A percentile compares a stretch with the other conserved stretches of the same genome.
phyloP scores from a whole-genome alignment of 371 early-diverging fungal species.

The Actinomortierella wolfii region DNA sequence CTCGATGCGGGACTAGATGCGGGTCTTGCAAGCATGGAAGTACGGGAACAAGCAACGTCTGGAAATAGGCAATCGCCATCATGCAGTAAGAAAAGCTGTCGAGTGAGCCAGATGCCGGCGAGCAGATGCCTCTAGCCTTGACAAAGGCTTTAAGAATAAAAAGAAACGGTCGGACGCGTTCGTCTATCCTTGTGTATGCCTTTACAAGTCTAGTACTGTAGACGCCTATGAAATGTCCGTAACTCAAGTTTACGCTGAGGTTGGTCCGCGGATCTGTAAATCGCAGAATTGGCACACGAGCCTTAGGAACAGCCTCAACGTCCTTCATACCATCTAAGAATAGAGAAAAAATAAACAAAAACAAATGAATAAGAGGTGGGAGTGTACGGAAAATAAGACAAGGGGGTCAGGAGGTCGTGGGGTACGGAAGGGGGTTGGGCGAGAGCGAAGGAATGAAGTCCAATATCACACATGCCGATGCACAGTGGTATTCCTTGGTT shows the following conservation, averaged over 20 bases:
- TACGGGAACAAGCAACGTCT: slow-evolving; percentile 28
- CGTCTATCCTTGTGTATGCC: slow-evolving; percentile 35
- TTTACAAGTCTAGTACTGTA: slow-evolving; percentile 40
- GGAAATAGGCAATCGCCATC: slow-evolving; percentile 45
- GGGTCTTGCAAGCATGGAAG: slow-evolving; percentile 39
- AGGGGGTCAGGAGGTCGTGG: neutral
- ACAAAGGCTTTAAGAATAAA: slow-evolving; percentile 44
- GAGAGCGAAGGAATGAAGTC: slow-evolving; percentile 2
- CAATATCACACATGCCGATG: slow-evolving; percentile 2
- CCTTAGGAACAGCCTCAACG: slow-evolving; percentile 33
- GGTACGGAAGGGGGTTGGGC: neutral
- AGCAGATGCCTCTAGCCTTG: slow-evolving; percentile 39
- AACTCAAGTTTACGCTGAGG: slow-evolving; percentile 38
- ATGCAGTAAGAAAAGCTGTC: slow-evolving; percentile 37
- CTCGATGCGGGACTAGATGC: slow-evolving; percentile 42
- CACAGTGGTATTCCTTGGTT: neutral
- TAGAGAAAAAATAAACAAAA: neutral
- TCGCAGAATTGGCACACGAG: slow-evolving; percentile 37
- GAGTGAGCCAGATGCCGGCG: slow-evolving; percentile 25
- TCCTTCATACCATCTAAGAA: slow-evolving; percentile 44
- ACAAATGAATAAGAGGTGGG: neutral
- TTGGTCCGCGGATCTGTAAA: slow-evolving; percentile 41
- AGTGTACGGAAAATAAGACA: neutral
- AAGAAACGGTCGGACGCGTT: slow-evolving; percentile 29
- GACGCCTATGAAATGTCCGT: slow-evolving; percentile 35